These are phyloP conservation scores for Haplosporangium gracile DNA, from an alignment of 192 early-diverging fungal genomes.

Conservation along the genomic window DNA sequence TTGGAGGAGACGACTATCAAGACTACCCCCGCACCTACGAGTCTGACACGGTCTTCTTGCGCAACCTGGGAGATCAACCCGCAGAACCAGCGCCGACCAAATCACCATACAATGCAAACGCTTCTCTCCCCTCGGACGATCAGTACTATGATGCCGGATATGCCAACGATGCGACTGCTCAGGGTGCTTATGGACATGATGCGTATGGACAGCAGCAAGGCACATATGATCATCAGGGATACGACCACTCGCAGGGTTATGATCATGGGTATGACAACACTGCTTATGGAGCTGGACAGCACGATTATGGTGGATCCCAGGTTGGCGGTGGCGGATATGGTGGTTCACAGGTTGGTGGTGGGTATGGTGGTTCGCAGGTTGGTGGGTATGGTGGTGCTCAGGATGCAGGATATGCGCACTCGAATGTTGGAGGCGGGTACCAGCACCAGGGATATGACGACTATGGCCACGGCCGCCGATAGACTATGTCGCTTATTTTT, in stretches of 20 bases:
- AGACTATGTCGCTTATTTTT: neutral
- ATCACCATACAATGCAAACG: conserved; percentile 36
- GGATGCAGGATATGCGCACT: conserved; percentile 30
- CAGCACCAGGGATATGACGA: conserved; percentile 47
- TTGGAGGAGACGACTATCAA: conserved; percentile 52
- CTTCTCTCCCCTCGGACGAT: conserved; percentile 30
- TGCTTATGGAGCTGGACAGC: conserved; percentile 1
- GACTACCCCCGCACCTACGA: conserved; percentile 53
- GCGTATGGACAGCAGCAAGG: conserved; percentile 8
- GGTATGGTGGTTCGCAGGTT: conserved; percentile 33
- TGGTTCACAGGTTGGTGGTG: conserved; percentile 41
- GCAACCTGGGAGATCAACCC: conserved; percentile 56
- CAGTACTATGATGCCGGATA: conserved; percentile 48
- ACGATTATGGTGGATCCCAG: conserved; percentile 43
- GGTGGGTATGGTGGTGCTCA: conserved; percentile 16
- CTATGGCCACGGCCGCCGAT: conserved; percentile 8
- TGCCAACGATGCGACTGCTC: neutral
- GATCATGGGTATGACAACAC: conserved; percentile 38
- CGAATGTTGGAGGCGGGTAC: conserved; percentile 49
- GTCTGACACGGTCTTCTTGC: conserved; percentile 58
- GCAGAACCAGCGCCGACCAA: conserved; percentile 43
- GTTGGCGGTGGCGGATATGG: conserved; percentile 48
- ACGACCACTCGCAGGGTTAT: conserved; percentile 21
- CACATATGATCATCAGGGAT: conserved; percentile 25
- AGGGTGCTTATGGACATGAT: conserved; percentile 13